These are phyloP conservation scores for Malus fusca DNA, from an alignment of 306 rosid species.

Conservation along the genomic window DNA sequence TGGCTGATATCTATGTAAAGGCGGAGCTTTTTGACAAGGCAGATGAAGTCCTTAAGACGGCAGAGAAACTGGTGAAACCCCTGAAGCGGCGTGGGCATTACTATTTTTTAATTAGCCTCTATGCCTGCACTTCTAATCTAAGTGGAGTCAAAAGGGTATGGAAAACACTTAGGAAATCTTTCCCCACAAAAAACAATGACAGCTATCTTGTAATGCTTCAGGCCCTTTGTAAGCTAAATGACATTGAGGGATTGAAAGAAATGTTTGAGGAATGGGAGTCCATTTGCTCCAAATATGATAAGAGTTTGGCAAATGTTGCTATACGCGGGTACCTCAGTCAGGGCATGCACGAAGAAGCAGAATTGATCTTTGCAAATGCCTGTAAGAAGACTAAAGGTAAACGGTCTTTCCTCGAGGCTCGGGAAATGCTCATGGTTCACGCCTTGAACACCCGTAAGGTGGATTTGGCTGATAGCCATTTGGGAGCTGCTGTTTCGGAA, in stretches of 20 bases:
- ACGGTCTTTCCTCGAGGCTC: slow-evolving; percentile 45
- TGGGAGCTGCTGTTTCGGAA: slow-evolving; percentile 45
- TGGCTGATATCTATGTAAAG: slow-evolving; percentile 67
- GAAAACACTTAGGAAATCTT: slow-evolving; percentile 40
- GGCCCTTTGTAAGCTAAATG: slow-evolving; percentile 55
- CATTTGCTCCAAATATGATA: slow-evolving; percentile 37
- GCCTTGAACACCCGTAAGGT: slow-evolving; percentile 35
- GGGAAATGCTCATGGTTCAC: slow-evolving; percentile 51
- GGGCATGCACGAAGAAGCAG: slow-evolving; percentile 56
- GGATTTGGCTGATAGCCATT: slow-evolving; percentile 47
- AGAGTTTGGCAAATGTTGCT: slow-evolving; percentile 35
- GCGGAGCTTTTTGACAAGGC: slow-evolving; percentile 53
- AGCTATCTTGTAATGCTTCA: slow-evolving; percentile 73
- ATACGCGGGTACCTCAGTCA: slow-evolving; percentile 51
- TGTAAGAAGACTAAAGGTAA: slow-evolving; percentile 20
- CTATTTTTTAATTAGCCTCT: slow-evolving; percentile 58
- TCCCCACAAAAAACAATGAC: slow-evolving; percentile 35
- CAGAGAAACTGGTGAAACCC: slow-evolving; percentile 38
- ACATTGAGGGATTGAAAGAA: slow-evolving; percentile 44
- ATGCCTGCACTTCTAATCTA: slow-evolving; percentile 55
- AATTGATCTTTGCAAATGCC: slow-evolving; percentile 38
- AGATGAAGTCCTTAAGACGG: slow-evolving; percentile 42
- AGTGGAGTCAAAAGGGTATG: slow-evolving; percentile 60
- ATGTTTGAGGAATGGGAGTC: slow-evolving; percentile 76
- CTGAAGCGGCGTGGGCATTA: slow-evolving; percentile 35